These are phyloP conservation scores for Entoloma clypeatum DNA, from an alignment of 1,284 basidiomycete species.

Conservation along the genomic window DNA sequence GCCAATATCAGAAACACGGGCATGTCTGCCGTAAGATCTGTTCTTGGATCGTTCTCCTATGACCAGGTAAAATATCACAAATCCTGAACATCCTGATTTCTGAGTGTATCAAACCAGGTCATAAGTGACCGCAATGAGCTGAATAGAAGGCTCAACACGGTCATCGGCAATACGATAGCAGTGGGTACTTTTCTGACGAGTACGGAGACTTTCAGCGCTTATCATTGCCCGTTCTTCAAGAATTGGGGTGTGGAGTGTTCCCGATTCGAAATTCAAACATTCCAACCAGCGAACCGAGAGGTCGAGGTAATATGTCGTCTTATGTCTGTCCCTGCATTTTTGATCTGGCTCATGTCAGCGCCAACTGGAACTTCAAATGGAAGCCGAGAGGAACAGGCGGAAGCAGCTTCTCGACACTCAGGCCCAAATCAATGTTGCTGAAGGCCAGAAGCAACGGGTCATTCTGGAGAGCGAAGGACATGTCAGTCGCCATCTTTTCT, in stretches of 20 bases:
- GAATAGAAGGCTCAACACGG: constrained; percentile 42
- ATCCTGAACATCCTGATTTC: background rate
- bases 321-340: background rate
- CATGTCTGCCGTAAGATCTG: constrained; percentile 47
- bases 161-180: constrained; percentile 44
- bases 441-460: constrained; percentile 49
- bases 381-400: constrained; percentile 49
- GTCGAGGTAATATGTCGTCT: constrained; percentile 36
- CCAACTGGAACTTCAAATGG: constrained; percentile 55
- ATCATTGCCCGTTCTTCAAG: constrained; percentile 20
- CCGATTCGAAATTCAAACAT: constrained; percentile 50
- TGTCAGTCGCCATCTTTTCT: constrained; percentile 21
- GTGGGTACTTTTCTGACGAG: constrained; percentile 26
- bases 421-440: constrained; percentile 51
- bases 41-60: constrained; percentile 46
- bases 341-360: constrained; percentile 26
- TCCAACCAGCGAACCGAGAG: constrained; percentile 49
- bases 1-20: constrained; percentile 47
- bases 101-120: constrained; percentile 30
- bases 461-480: constrained; percentile 51
- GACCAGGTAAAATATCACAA: constrained; percentile 29
- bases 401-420: constrained; percentile 55
- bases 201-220: no score
- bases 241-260: constrained; percentile 55
- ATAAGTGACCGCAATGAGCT: constrained; percentile 49